phyloP scores from a whole-genome alignment of 1,284 basidiomycete genomes.

The Naganishia cerealis region DNA sequence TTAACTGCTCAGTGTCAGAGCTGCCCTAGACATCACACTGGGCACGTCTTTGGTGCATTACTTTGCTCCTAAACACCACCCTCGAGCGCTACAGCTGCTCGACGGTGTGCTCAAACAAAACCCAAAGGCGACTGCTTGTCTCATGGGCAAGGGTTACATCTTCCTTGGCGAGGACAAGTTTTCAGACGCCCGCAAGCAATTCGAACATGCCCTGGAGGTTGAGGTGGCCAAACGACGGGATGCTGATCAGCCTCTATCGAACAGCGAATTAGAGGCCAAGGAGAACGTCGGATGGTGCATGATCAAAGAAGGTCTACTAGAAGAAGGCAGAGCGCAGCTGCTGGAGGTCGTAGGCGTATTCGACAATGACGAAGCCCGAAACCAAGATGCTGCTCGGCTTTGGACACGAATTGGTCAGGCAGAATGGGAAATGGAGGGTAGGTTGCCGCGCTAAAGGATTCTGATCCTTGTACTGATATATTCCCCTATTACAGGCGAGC shows the following conservation, averaged over 20 bases:
- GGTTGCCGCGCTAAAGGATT: conserved; percentile 39
- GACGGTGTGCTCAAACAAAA: conserved; percentile 68
- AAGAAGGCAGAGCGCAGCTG: conserved; percentile 62
- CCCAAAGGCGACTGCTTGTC: conserved; percentile 64
- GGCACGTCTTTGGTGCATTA: conserved; percentile 72
- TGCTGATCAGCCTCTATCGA: conserved; percentile 46
- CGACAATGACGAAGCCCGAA: conserved; percentile 60
- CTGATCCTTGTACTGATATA: background rate
- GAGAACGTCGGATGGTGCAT: conserved; percentile 87
- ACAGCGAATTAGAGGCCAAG: conserved; percentile 61
- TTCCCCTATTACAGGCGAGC: conserved; percentile 38
- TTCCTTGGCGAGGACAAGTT: conserved; percentile 67
- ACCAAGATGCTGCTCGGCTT: conserved; percentile 64
- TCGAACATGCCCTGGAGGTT: conserved; percentile 58
- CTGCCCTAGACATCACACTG: conserved; percentile 48
- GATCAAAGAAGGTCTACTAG: conserved; percentile 62
- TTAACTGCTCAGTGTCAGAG: conserved; percentile 36
- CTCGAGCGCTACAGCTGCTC: conserved; percentile 70
- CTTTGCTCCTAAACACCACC: conserved; percentile 86
- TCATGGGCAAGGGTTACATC: conserved; percentile 76
- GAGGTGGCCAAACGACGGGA: conserved; percentile 37
- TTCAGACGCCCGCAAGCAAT: conserved; percentile 67
- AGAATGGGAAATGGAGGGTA: conserved; percentile 73
- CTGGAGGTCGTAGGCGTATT: conserved; percentile 63
- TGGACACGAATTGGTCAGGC: conserved; percentile 81